Conservation (phyloP, 129 eudicot genomes). For the Centrapalus pauciflorus region DNA sequence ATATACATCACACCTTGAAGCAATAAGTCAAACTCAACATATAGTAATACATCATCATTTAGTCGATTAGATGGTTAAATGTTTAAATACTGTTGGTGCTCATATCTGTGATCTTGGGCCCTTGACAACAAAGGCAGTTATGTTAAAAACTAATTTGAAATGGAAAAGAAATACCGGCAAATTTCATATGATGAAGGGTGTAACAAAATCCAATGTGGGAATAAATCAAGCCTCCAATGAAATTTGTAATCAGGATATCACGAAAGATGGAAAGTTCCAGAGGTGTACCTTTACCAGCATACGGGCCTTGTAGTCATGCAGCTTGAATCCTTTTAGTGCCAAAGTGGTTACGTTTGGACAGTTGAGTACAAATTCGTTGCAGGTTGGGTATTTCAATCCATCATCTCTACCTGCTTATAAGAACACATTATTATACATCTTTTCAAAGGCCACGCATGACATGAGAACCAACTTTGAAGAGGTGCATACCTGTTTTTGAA, state of each 20-base stretch:
- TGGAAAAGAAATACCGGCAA: no score
- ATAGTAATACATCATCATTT: neutral
- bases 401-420: conserved; percentile 70
- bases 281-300: conserved; percentile 63
- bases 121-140: no score
- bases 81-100: no score
- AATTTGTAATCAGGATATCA: neutral
- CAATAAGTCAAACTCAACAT: conserved; percentile 2
- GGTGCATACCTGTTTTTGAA: conserved; percentile 68
- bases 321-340: conserved; percentile 79
- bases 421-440: neutral
- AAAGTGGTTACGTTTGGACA: conserved; percentile 64
- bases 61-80: neutral
- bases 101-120: no score
- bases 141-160: no score
- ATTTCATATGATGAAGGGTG: no score
- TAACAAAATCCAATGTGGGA: no score
- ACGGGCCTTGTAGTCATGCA: conserved; percentile 68
- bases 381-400: conserved; percentile 66
- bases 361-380: conserved; percentile 63
- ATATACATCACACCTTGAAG: neutral
- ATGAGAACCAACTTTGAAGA: neutral
- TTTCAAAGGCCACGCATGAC: neutral
- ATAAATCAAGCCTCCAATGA: no score
- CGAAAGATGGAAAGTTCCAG: neutral